These are phyloP conservation scores for Backusella tuberculispora DNA, from an alignment of 192 early-diverging fungal genomes.

Conservation along the genomic window DNA sequence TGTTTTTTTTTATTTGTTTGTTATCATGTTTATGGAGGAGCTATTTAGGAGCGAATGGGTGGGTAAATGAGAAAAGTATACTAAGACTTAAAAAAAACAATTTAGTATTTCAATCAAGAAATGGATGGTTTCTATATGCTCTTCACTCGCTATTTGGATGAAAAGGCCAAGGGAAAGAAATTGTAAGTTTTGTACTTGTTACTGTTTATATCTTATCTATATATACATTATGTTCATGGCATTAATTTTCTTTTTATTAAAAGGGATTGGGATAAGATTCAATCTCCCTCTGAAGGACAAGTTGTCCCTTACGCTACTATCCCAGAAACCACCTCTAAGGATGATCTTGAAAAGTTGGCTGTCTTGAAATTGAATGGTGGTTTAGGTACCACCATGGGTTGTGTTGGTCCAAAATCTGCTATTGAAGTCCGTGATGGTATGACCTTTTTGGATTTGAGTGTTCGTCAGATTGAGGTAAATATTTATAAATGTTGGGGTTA, in stretches of 20 bases:
- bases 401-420: slow-evolving; percentile 96
- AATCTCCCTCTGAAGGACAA: slow-evolving; percentile 88
- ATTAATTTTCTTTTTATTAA: slow-evolving; percentile 7
- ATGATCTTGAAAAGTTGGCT: slow-evolving; percentile 86
- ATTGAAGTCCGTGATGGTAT: slow-evolving; percentile 98
- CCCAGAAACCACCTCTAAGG: slow-evolving; percentile 49
- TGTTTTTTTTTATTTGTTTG: no score
- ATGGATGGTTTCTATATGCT: slow-evolving; percentile 88
- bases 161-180: slow-evolving; percentile 76
- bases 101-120: slow-evolving; percentile 71
- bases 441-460: slow-evolving; percentile 98
- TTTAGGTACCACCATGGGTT: slow-evolving; percentile 99
- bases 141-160: slow-evolving; percentile 84
- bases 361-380: slow-evolving; percentile 99
- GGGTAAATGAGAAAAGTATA: not conserved
- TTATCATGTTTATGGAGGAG: no score
- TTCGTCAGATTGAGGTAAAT: slow-evolving; percentile 93
- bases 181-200: slow-evolving; percentile 53
- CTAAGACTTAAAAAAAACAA: not conserved
- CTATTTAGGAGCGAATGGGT: no score
- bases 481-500: not conserved
- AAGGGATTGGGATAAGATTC: slow-evolving; percentile 93
- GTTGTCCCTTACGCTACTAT: slow-evolving; percentile 83
- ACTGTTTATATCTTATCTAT: not conserved
- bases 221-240: not conserved